Evolutionary conservation across 306 rosid genomes (phyloP), one percentile per base, ranked within the genome.

Genomic region (Morella rubra): DNA sequence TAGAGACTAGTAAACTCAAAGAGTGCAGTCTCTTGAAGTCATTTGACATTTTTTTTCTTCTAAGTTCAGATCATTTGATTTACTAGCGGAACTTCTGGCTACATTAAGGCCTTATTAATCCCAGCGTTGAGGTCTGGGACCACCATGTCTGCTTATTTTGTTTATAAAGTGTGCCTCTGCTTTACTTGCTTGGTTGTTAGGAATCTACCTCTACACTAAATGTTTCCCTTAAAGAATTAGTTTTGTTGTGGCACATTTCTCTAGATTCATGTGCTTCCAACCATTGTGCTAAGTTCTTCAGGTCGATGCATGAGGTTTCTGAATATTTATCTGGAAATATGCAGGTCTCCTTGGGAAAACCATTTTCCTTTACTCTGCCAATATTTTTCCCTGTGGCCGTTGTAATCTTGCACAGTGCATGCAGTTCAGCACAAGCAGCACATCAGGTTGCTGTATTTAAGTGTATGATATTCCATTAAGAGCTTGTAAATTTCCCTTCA

Each of bases 381-480:
- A 76, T 73, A 58, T 71, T 19, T 55, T 71, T 13, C 76, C 66
- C 16, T 50, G 49, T 73, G 70, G 82, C 32, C 71, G 61, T 61
- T 69, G 64, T 77, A 72, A 76, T 24, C 24, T 46, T 8, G 80
- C 54, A 24, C 42, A 40, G 50, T 71, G 71, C 46, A 72, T 45
- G 69, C 79, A 19, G 47, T 80, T 85, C 16, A 77, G 75, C 65
- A 58, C 84, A 65, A 86, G 75, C 75, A 83, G 87, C 77, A 72
- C 80, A 56, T 82, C 86, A 77, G 87, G 85, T 86, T 81, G 72
- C 77, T 79, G 69, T 80, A 69, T 77, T 76, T 49, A 83, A 71
- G 80, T 72, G 71, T 73, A 66, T 74, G 52, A 69, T 51, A 74
- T 72, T 72, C 54, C 11, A 72, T 76, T 11, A 71, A 59, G 19